These are phyloP conservation scores for Myxozyma monticola DNA, from an alignment of 805 yeast species.

Conservation along the genomic window DNA sequence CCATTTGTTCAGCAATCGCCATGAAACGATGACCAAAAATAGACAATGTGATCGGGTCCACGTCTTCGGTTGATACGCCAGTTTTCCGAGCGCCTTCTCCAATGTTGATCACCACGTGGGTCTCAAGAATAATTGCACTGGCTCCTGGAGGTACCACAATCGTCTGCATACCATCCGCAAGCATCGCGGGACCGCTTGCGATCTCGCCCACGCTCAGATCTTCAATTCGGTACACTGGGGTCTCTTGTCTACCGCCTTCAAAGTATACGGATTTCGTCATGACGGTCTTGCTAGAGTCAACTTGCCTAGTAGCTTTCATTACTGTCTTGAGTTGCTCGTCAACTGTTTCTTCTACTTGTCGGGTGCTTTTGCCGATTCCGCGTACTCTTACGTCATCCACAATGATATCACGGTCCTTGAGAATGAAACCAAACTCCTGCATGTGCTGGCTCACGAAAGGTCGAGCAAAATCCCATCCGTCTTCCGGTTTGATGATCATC, in stretches of 20 bases:
- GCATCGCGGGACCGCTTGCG: slow-evolving; percentile 69
- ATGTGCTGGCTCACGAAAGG: slow-evolving; percentile 58
- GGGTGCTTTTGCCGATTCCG: slow-evolving; percentile 62
- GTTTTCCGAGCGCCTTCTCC: slow-evolving; percentile 15
- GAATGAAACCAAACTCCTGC: slow-evolving; percentile 72
- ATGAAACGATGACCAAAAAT: slow-evolving; percentile 81
- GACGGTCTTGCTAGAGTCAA: slow-evolving; percentile 1
- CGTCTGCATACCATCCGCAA: slow-evolving; percentile 81
- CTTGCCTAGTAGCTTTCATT: slow-evolving; percentile 3
- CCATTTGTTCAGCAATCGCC: slow-evolving; percentile 93
- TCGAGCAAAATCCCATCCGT: slow-evolving; percentile 42
- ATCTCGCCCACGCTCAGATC: slow-evolving; percentile 53
- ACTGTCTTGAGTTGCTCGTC: slow-evolving; percentile 56
- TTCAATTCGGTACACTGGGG: slow-evolving; percentile 60
- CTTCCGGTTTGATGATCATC: slow-evolving; percentile 51
- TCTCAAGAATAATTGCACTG: slow-evolving; percentile 54
- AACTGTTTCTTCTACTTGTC: slow-evolving; percentile 45
- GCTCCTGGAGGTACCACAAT: slow-evolving; percentile 67
- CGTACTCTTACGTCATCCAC: slow-evolving; percentile 76
- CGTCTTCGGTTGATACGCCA: slow-evolving; percentile 21
- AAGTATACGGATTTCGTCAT: slow-evolving; percentile 56
- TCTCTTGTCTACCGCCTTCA: slow-evolving; percentile 46
- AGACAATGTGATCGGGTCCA: slow-evolving; percentile 72
- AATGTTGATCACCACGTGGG: slow-evolving; percentile 59
- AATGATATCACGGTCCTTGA: slow-evolving; percentile 53